A percentile compares a stretch with the other conserved stretches of the same genome.
These are phyloP conservation scores for Pinus taeda DNA, from an alignment of 75 land plant species.

Conservation along the genomic window DNA sequence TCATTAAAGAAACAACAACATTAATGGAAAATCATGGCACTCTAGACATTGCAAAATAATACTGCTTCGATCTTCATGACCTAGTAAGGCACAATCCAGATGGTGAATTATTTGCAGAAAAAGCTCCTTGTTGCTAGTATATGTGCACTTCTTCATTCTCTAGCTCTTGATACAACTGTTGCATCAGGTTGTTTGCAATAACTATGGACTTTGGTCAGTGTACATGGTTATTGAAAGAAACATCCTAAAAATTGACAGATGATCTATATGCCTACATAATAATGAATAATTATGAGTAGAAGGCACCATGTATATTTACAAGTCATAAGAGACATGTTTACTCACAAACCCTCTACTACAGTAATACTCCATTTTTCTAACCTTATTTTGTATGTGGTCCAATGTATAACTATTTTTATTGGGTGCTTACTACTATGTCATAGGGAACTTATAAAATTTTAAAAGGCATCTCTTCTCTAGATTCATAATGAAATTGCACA, in stretches of 20 bases:
- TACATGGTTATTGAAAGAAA: background rate
- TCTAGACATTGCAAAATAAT: background rate
- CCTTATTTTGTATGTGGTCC: no score
- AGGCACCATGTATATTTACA: no score
- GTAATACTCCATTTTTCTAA: no score
- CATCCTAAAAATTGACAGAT: background rate
- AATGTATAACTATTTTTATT: no score
- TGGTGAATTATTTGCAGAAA: conserved; percentile 28
- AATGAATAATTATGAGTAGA: background rate
- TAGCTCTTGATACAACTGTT: conserved; percentile 44
- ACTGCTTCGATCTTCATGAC: background rate
- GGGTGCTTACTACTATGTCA: no score
- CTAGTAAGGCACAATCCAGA: conserved; percentile 20
- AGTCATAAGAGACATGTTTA: no score
- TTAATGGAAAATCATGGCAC: background rate
- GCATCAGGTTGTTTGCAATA: conserved; percentile 41
- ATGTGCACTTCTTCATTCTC: conserved; percentile 39
- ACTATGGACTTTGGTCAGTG: conserved; percentile 7
- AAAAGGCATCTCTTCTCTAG: no score
- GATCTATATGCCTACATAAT: background rate
- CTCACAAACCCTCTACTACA: no score
- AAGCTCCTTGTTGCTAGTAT: conserved; percentile 23
- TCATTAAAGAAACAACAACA: background rate
- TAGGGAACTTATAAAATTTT: no score
- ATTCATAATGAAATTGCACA: background rate